Evolutionary conservation across 169 alveolate species (phyloP), one percentile per base, ranked within the genome.

Genomic region (Plasmodium sp.): DNA sequence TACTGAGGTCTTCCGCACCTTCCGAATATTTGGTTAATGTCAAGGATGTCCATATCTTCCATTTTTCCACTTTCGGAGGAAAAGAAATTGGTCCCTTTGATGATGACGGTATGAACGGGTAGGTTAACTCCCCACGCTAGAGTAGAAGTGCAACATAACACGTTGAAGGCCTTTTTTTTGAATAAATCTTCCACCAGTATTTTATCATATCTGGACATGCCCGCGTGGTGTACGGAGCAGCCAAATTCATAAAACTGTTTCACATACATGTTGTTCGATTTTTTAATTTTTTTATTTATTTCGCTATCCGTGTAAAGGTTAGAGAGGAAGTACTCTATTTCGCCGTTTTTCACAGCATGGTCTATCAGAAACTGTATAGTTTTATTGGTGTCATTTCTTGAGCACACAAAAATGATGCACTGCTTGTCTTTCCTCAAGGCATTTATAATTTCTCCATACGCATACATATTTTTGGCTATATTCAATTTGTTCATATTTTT

Each of bases 101-200:
- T 99, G 5, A 99, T 98, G 34, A 99, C 99, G 54, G 99, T 98
- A 95, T 99, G 99, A 0, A 99, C 99, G 4, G 99, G 99, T 84
- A 99, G 94, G 96, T 99, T 99, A 10, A 99, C 99, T 51, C 99
- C 99, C 99, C 99, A 99, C n/a, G 99, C 99, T 92, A 99, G 95
- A 12, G 99, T 99, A 1, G 99, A 99, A 0, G 99, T 99, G 31
- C 99, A 98, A 67, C 99, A 99, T 84, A 99, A 96, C 36, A 99
- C 99, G 96, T 98, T 98, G 45, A 99, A 96, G 73, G 97, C 99
- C 74, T 99, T 98, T 90, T 98, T 99, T 75, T 98, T 98, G 96
- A 99, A 99, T 93, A 99, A 96, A 54, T 98, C 98, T 97, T 99
- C 99, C 18, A 99, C 99, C 43, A 98, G 94, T 81, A 97, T 96